Evolutionary conservation across 306 rosid genomes (phyloP).

Genomic region (Lathyrus oleraceus): DNA sequence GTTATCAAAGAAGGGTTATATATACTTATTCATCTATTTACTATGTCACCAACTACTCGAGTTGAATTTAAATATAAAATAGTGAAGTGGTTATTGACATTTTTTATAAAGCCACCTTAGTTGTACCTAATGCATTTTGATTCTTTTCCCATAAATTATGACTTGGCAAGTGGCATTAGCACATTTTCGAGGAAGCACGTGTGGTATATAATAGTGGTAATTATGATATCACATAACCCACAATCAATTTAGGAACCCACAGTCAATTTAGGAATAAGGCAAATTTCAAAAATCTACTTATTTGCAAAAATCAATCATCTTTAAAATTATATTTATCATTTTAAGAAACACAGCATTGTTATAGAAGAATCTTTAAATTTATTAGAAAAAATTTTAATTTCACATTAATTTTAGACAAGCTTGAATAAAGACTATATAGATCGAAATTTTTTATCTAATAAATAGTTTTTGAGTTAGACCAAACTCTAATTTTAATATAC

Average conservation of each 20-base stretch:
- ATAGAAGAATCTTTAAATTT: no score
- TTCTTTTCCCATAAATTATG: constrained; percentile 28
- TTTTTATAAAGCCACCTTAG: neutral
- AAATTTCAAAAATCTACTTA: no score
- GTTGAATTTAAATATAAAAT: constrained; percentile 10
- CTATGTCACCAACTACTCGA: constrained; percentile 28
- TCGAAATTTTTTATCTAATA: no score
- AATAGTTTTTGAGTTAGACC: no score
- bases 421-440: no score
- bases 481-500: no score
- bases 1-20: constrained; percentile 11
- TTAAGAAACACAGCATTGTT: no score
- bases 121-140: constrained; percentile 48
- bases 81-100: constrained; percentile 40
- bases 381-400: no score
- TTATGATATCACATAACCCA: neutral
- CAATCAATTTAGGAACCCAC: neutral
- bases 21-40: constrained; percentile 29
- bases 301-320: no score
- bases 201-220: neutral
- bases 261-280: neutral
- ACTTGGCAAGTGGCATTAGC: constrained; percentile 31
- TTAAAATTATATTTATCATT: no score
- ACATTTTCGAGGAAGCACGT: neutral
- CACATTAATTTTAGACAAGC: no score